Base-by-base conservation (phyloP, 805 yeast genomes). In the Schwanniomyces pseudopolymorphus region DNA sequence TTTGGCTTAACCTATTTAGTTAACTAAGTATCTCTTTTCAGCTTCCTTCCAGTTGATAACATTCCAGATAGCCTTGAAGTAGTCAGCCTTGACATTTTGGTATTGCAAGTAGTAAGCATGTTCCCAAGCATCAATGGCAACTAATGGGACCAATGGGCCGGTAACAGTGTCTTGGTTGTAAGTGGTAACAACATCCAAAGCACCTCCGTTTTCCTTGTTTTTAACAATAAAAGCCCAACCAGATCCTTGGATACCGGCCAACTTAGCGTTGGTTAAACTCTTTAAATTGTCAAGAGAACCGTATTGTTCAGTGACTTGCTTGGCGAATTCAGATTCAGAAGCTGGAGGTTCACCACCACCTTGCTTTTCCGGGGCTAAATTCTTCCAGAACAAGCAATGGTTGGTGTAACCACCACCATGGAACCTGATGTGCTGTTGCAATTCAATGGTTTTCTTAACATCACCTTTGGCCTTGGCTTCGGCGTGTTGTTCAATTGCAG, bases 261-360 rank as follows among this genome's bases (percentile, higher is more conserved):
- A 66, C 57, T 73, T 70, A 40, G 66, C 55, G 49, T 70, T 72
- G 56, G 76, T 71, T 44, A 70, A 46, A 3, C 64, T 55, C 56
- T 70, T 69, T 62, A 75, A 74, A 44, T 64, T 61, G 27, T 70
- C 78, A 46, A 75, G 62, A 7, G 76, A 70, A 14, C 81, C 81
- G 49, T 61, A 76, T 56, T 76, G 80, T 39, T 55, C 61, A 19
- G 46, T 54, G 39, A 76, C 70, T 48, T 61, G 63, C 53, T 60
- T 58, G 48, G 70, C 76, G 40, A 76, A 60, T 22, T 65, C 70
- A 3, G 69, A 57, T 38, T 79, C 77, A 38, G 77, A 47, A 13
- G 55, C 28, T 43, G 88, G 84, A 33, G 74, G 67, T 59, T 76
- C 75, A 62, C 96, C 97, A 17, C 81, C 81, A 40, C 74, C 74